Evolutionary conservation across 164 flowering plant species (phyloP), one percentile per base, ranked within the genome.

Genomic region (Platanus orientalis): DNA sequence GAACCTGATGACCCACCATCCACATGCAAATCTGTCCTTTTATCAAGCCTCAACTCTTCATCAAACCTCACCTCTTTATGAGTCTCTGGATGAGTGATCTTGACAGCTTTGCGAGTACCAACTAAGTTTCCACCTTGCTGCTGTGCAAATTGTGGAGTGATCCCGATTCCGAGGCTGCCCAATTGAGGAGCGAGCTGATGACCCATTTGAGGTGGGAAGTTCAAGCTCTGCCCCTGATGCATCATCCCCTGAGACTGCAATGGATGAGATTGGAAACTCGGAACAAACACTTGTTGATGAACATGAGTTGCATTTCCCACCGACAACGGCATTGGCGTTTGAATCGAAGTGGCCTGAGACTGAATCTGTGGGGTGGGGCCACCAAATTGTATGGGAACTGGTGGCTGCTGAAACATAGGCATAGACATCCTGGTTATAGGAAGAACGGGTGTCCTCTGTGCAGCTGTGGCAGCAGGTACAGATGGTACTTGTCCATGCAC

Each of bases 41-140:
- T 75, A 65, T 83, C 88, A 58, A 94, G 79, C 69, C 83, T 86
- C 76, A 94, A 58, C 68, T 91, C 96, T 63, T 79, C 74, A 66
- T 83, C 88, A 59, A 94, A 78, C 68, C 83, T 86, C 76, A 94
- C 57, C 69, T 91, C 96, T 72, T 88, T 88, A 67, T 79, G 90
- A 19, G 99, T 94, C 0, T 89, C 83, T 3, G 97, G 97, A 73
- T 94, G 83, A 66, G 97, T 94, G 30, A 94, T 94, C 77, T 86
- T 92, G 20, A 94, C 94, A 67, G 86, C 49, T 78, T 81, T 91
- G 47, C 94, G 96, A 34, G 70, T 64, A 65, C 69, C 77, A 54
- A 62, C 72, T 71, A 66, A 84, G 50, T 81, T 84, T 23, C 82
- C 88, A 54, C 83, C 75, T 55, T 81, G 89, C 66, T 84, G 96